phyloP scores from a whole-genome alignment of 2,329 filamentous ascomycete genomes.

The Fusarium nematophilum region DNA sequence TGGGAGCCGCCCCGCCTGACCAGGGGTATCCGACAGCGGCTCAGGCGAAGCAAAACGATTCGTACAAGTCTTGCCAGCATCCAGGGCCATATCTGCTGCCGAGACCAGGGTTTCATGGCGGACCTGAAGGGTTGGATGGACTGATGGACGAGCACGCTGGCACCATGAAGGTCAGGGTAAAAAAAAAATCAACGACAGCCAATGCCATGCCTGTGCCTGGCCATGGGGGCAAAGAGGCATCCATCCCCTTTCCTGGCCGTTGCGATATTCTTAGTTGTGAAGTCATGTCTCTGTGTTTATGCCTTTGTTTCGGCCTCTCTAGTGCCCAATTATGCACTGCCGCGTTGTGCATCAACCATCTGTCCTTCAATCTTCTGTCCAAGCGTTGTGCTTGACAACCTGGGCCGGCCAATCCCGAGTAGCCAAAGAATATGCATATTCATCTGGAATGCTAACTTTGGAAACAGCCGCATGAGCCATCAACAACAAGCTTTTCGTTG shows the following conservation, averaged over 20 bases:
- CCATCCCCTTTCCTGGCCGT: conserved; percentile 21
- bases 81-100: conserved; percentile 34
- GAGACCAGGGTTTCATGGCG: conserved; percentile 23
- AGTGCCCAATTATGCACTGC: conserved; percentile 23
- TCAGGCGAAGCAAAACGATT: conserved; percentile 32
- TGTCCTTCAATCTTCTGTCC: conserved; percentile 4
- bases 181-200: conserved; percentile 35
- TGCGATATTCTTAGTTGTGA: conserved; percentile 22
- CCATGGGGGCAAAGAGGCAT: conserved; percentile 13
- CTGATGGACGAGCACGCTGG: conserved; percentile 37
- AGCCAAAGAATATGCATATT: conserved; percentile 29
- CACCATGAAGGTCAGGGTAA: conserved; percentile 33
- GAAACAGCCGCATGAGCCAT: conserved; percentile 29
- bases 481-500: conserved; percentile 13
- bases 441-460: conserved; percentile 35
- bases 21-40: conserved; percentile 33
- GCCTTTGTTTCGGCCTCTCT: conserved; percentile 33
- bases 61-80: conserved; percentile 9
- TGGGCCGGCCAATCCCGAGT: conserved; percentile 20
- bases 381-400: conserved; percentile 4
- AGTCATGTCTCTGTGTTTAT: conserved; percentile 41
- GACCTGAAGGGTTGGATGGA: conserved; percentile 26
- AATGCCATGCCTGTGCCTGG: conserved; percentile 39
- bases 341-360: conserved; percentile 6
- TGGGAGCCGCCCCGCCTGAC: conserved; percentile 16